Conservation (phyloP, 2,329 filamentous ascomycete species). For the Mariannaea elegans region DNA sequence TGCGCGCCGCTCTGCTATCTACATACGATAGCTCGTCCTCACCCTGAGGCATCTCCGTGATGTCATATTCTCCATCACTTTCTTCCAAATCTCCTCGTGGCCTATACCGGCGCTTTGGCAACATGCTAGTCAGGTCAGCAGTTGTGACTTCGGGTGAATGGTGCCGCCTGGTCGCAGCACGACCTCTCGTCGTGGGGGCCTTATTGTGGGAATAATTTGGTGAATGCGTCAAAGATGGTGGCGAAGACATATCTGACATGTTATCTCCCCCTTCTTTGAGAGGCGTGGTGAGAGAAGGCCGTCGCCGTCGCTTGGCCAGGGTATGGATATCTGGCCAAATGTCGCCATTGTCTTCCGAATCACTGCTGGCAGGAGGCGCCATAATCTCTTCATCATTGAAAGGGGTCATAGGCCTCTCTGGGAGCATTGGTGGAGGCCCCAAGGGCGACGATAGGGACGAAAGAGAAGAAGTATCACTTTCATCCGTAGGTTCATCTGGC, state of each 20-base stretch:
- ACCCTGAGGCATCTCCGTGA: slow-evolving; percentile 58
- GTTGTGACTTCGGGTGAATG: slow-evolving; percentile 59
- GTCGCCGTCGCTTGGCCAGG: slow-evolving; percentile 57
- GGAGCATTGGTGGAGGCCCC: slow-evolving; percentile 37
- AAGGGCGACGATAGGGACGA: slow-evolving; percentile 50
- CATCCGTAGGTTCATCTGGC: slow-evolving; percentile 28
- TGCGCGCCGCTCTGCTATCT: slow-evolving; percentile 47
- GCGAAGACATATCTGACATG: slow-evolving; percentile 67
- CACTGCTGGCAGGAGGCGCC: slow-evolving; percentile 65
- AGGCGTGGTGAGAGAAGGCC: slow-evolving; percentile 49
- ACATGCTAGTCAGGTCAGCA: slow-evolving; percentile 61
- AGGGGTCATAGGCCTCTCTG: slow-evolving; percentile 52
- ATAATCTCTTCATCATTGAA: slow-evolving; percentile 58
- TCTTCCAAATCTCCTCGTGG: slow-evolving; percentile 48
- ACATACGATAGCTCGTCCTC: slow-evolving; percentile 65
- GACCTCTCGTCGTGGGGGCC: slow-evolving; percentile 42
- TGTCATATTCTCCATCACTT: slow-evolving; percentile 59
- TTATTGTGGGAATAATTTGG: slow-evolving; percentile 59
- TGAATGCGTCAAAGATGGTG: slow-evolving; percentile 72
- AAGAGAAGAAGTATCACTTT: slow-evolving; percentile 50
- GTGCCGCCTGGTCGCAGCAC: slow-evolving; percentile 45
- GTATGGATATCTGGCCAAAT: slow-evolving; percentile 63
- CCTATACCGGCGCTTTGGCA: slow-evolving; percentile 62
- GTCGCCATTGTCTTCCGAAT: slow-evolving; percentile 54
- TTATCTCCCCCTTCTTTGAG: slow-evolving; percentile 46